A percentile compares a stretch with the other conserved stretches of the same genome.
Evolutionary conservation across 768 basidiomycete species (phyloP).

Genomic region (Tricholoma sp.): DNA sequence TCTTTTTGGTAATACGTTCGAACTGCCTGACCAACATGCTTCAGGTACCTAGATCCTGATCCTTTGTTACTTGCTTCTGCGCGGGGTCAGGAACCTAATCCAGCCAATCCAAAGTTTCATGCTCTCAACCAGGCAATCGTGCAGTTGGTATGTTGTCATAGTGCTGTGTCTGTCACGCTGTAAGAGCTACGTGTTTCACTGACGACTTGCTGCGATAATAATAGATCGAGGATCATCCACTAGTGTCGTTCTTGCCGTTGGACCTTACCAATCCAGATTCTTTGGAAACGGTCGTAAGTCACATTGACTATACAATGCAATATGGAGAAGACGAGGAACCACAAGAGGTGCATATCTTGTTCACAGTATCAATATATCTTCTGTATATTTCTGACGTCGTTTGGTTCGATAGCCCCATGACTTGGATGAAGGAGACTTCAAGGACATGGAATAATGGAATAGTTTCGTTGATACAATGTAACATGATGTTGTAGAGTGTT

Average conservation of each 20-base stretch:
- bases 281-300: constrained; percentile 84
- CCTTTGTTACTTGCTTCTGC: constrained; percentile 75
- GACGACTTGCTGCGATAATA: background rate
- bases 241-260: constrained; percentile 94
- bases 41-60: constrained; percentile 92
- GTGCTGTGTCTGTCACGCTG: no score
- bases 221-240: constrained; percentile 97
- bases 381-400: constrained; percentile 1
- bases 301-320: constrained; percentile 98
- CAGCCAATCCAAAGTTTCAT: constrained; percentile 79
- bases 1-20: background rate
- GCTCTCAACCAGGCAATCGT: constrained; percentile 93
- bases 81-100: constrained; percentile 51
- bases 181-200: background rate
- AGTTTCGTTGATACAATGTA: background rate
- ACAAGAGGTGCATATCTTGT: constrained; percentile 59
- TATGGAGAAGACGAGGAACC: constrained; percentile 99
- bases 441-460: constrained; percentile 52
- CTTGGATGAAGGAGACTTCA: constrained; percentile 90
- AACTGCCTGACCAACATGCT: background rate
- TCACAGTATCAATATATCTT: background rate
- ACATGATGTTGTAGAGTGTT: background rate
- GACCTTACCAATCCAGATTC: constrained; percentile 90
- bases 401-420: constrained; percentile 65
- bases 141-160: constrained; percentile 61